Percentiles rank a stretch among this genome's conserved stretches.
Conservation (phyloP, 441 rosid species). For the Corymbia calophylla region DNA sequence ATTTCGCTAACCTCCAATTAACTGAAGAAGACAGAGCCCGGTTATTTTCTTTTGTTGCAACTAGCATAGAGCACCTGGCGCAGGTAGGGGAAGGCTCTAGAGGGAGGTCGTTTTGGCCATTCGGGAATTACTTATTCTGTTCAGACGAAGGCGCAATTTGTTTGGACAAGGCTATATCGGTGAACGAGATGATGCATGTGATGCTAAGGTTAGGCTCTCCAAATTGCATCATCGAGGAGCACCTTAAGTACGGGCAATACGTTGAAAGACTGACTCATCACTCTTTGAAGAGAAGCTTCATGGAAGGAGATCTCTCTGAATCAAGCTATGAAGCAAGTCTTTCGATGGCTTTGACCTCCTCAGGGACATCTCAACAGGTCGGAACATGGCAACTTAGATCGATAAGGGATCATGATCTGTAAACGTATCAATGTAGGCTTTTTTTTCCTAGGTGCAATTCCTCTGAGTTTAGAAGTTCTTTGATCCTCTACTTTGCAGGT, state of each 20-base stretch:
- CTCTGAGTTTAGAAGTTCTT: neutral
- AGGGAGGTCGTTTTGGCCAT: neutral
- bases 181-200: neutral
- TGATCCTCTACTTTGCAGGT: conserved; percentile 18
- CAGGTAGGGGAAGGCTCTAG: neutral
- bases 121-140: neutral
- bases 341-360: neutral
- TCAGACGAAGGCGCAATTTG: neutral
- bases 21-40: neutral
- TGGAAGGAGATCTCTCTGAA: neutral
- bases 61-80: neutral
- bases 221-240: neutral
- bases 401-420: fast-evolving
- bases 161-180: neutral
- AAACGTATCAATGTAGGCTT: neutral
- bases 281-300: neutral
- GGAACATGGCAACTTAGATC: neutral
- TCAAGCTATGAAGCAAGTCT: neutral
- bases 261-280: neutral
- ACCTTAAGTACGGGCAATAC: neutral
- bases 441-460: neutral
- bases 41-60: neutral
- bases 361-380: neutral
- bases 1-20: neutral
- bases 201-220: neutral